These are phyloP conservation scores for Mycena sanguinolenta DNA, from an alignment of 768 basidiomycete species.

Conservation along the genomic window DNA sequence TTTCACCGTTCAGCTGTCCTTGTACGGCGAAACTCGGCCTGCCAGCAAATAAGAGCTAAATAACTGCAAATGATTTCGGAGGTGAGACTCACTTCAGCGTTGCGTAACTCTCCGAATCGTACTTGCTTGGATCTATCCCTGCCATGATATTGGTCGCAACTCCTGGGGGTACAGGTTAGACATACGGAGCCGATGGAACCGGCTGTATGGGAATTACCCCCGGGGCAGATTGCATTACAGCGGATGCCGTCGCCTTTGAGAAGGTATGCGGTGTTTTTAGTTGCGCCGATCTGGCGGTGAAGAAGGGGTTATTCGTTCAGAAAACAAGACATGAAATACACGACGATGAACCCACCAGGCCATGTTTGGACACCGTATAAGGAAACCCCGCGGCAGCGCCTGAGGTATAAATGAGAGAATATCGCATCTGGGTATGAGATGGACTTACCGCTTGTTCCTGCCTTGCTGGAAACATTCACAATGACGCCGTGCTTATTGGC, in stretches of 20 bases:
- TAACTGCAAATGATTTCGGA: background rate
- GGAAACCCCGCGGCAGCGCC: background rate
- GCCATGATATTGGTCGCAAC: background rate
- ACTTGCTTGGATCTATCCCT: background rate
- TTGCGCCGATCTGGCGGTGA: background rate
- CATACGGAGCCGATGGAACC: background rate
- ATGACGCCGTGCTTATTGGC: background rate
- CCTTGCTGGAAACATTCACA: conserved; percentile 2
- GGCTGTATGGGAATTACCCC: background rate
- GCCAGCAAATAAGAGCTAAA: too few relatives aligned
- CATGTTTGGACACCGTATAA: background rate
- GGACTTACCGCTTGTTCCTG: background rate
- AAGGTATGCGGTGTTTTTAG: background rate
- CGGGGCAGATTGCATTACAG: conserved; percentile 8
- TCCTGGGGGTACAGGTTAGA: background rate
- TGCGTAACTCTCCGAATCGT: background rate
- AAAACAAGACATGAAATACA: background rate
- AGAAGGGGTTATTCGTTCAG: background rate
- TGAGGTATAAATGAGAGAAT: background rate
- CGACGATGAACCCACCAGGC: background rate
- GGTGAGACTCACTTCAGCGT: background rate
- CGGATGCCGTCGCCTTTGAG: conserved; percentile 11
- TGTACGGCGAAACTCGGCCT: background rate
- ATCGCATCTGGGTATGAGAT: background rate
- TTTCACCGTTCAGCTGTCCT: conserved; percentile 1